Conservation (phyloP, 2,329 filamentous ascomycete genomes). For the Pseudogymnoascus sp. region DNA sequence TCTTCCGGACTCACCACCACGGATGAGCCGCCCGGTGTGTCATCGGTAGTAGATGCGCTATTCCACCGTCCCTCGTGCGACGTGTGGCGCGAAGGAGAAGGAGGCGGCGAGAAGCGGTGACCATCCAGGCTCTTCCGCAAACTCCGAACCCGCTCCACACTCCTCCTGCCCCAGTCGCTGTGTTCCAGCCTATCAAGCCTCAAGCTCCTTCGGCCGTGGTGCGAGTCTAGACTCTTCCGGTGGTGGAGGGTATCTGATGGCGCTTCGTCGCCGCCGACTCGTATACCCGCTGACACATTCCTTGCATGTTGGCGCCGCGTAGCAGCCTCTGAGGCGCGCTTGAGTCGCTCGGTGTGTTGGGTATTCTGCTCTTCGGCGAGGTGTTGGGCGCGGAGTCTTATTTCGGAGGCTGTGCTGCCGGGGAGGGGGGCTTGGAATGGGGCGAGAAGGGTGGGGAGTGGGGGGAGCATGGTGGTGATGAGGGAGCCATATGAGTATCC, state of each 20-base stretch:
- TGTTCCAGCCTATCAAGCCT: background rate
- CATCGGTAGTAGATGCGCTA: conserved; percentile 12
- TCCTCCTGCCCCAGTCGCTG: conserved; percentile 30
- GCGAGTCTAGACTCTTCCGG: conserved; percentile 32
- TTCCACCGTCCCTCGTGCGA: conserved; percentile 27
- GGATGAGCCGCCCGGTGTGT: conserved; percentile 8
- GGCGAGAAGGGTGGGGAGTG: conserved; percentile 46
- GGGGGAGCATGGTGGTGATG: conserved; percentile 66
- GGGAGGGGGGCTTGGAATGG: conserved; percentile 47
- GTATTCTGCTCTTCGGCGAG: conserved; percentile 55
- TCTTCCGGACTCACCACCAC: conserved; percentile 10
- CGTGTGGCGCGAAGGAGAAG: conserved; percentile 22
- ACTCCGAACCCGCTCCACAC: conserved; percentile 33
- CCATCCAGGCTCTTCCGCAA: conserved; percentile 18
- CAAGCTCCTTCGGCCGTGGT: conserved; percentile 12
- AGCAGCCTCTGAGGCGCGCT: conserved; percentile 9
- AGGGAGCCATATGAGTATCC: conserved; percentile 92
- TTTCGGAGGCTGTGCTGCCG: conserved; percentile 59
- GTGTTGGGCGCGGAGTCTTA: conserved; percentile 61
- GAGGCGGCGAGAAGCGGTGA: conserved; percentile 10
- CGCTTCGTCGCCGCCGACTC: conserved; percentile 26
- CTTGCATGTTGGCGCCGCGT: conserved; percentile 17
- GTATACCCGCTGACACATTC: conserved; percentile 18
- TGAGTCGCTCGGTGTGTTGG: conserved; percentile 9
- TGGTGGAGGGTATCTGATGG: conserved; percentile 21